Evolutionary conservation across 805 yeast genomes (phyloP), one percentile per base, ranked within the genome.

Genomic region (Saccharomycopsis synnaedendra): DNA sequence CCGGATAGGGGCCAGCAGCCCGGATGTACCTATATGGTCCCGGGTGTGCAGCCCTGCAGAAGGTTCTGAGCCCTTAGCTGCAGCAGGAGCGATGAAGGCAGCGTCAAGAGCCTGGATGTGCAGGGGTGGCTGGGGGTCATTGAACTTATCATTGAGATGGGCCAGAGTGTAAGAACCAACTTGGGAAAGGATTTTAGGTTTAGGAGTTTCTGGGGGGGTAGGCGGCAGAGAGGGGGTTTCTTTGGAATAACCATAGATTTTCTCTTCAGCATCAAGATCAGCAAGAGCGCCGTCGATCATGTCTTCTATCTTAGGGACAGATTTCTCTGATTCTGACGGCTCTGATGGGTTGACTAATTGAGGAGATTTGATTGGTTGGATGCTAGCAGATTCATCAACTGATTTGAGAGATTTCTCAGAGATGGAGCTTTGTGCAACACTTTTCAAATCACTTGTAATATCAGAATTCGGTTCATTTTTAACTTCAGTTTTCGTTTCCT

Each of bases 41-140:
- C 51, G 42, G 44, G 28, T 32, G 39, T 42, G 10, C 9, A n/a
- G 9, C 10, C 36, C 36, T 27, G 28, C 35, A 10, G 54, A 45
- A 30, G 74, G 74, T 47, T 70, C 73, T 19, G 19, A 19, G 19
- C 19, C 19, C 42, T 67, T 61, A 39, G 67, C 69, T 35, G 72
- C 70, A 4, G 75, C 75, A 10, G 75, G 75, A 4, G 70, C 69
- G 5, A 64, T 64, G 42, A 59, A 63, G 27, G 56, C 54, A 3
- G 71, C 56, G 49, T 71, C 75, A 30, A 58, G 56, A 28, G 67
- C 71, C 42, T 63, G 57, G 27, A 65, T 64, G 27, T 63, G 57
- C 32, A 59, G 66, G 1, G 73, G 71, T 33, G 54, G 52, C 34
- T 47, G 52, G 3, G 54, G 54, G n/a, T 51, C 54, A 34, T 51